Evolutionary conservation across 345 rosid species (phyloP), one percentile per base, ranked within the genome.

Genomic region (Eucalyptus brandiana): DNA sequence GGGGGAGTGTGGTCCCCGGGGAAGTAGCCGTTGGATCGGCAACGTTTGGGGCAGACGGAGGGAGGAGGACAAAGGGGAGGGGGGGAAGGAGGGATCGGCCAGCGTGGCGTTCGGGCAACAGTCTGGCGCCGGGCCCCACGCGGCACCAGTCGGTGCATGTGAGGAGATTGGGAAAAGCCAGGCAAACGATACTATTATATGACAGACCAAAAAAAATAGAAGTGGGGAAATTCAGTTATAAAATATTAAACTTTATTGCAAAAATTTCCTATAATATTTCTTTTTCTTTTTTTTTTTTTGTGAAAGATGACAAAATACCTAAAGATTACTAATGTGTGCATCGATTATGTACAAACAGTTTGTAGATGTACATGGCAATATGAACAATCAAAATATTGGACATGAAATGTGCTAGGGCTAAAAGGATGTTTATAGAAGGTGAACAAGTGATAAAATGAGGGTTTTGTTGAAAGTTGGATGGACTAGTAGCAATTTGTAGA

Each of bases 21-120:
- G 32, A n/a, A 83, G 87, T 90, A 93, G 93, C 97, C 96, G 97
- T 94, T 94, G 92, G 93, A 91, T 92, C 89, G 86, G n/a, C 42
- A 49, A 18, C 26, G 44, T 69, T 18, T 34, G 42, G 12, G 26
- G 2, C 23, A 69, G 40, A 9, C 17, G 26, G 16, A 37, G 54
- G 37, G 62, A 9, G 23, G 51, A 2, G 72, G 80, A n/a, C 48
- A 21, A 28, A 32, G 14, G 6, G 2, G 37, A 2, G 14, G 21
- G 67, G 26, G 21, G 24, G 19, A n/a, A 14, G 40, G 76, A 49
- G 45, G 26, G 45, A 37, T 72, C 9, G 28, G 47, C 47, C 83
- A 40, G 47, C 30, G 83, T 76, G 83, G 83, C 30, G 83, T 76
- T 76, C 16, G 80, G 85, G 4, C 60, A 45, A 45, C 86, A 48